Evolutionary conservation across 2,329 filamentous ascomycete species (phyloP).

Genomic region (Fonsecaea multimorphosa): DNA sequence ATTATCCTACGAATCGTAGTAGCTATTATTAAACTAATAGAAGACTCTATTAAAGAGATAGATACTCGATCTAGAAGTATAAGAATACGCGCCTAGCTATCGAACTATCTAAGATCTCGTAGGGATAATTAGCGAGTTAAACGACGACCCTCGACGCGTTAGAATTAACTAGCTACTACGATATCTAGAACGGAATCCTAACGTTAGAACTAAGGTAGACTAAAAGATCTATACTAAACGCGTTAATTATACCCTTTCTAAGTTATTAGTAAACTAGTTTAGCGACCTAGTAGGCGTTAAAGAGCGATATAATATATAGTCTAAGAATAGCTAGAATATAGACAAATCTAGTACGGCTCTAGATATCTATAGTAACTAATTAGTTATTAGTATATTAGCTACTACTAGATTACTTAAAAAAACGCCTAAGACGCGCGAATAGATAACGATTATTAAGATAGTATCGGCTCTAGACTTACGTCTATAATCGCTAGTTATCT

Average conservation of each 20-base stretch:
- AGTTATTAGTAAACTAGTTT: constrained; percentile 18
- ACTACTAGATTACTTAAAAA: constrained; percentile 21
- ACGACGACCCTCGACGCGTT: constrained; percentile 4
- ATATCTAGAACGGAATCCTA: constrained; percentile 37
- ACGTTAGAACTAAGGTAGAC: constrained; percentile 33
- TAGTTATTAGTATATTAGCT: constrained; percentile 19
- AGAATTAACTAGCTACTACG: constrained; percentile 35
- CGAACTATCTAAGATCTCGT: constrained; percentile 16
- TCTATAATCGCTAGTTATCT: constrained; percentile 37
- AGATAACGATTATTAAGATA: constrained; percentile 36
- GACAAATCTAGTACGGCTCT: constrained; percentile 32
- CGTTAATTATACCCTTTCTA: constrained; percentile 33
- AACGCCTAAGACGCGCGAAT: constrained; percentile 42
- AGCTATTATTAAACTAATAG: constrained; percentile 23
- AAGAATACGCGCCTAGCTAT: constrained; percentile 23
- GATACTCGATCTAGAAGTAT: constrained; percentile 24
- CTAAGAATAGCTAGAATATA: constrained; percentile 38
- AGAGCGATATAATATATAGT: constrained; percentile 18
- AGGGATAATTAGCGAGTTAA: neutral
- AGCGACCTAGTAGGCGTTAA: neutral
- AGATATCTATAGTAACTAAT: constrained; percentile 23
- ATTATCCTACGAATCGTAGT: constrained; percentile 11
- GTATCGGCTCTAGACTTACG: constrained; percentile 28
- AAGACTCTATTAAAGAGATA: constrained; percentile 23
- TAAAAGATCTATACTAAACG: constrained; percentile 33